Evolutionary conservation across 2,329 filamentous ascomycete genomes (phyloP), one percentile per base, ranked within the genome.

Genomic region (Penicillium sclerotigenum): DNA sequence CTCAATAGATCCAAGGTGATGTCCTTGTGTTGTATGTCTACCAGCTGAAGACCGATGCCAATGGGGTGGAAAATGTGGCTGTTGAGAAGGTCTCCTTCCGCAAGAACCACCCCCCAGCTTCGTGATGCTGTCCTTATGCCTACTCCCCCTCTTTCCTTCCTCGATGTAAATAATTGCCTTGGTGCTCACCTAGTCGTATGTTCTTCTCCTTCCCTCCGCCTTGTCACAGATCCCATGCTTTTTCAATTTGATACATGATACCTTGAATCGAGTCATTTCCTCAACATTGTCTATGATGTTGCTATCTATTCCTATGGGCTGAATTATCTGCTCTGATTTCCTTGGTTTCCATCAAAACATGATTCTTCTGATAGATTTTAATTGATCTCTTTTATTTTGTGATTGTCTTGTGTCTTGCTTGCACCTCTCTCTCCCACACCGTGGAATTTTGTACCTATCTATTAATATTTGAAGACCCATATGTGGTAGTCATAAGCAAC

Each of bases 1-100:
- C 8, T 57, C 40, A 64, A 59, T 65, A 96, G 91, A 90, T 96
- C 34, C 93, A 97, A 83, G 93, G 93, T 31, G 95, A 97, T 72
- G 95, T 95, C 16, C 83, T 97, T 63, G 95, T 95, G 57, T 81
- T 97, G 47, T 97, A 97, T 73, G 93, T 97, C 51, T 97, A 97
- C 72, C 89, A 92, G 73, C 75, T 92, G 68, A 84, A 87, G 72
- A 91, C 88, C 70, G 88, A 91, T 66, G 86, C 83, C 54, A 87
- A 89, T 63, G 89, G 89, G 16, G 83, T 83, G 34, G 89, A 92
- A 74, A 91, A 87, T 57, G 89, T 93, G 43, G 87, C 87, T 16
- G 89, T 93, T 40, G 89, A 93, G 73, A 93, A 93, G 79, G 88
- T 93, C 59, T 91, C 89, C 48, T 93, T 89, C 73, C 89, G 89